Evolutionary conservation across 139 green algal genomes (phyloP).

Genomic region (Tetradesmus obliquus): DNA sequence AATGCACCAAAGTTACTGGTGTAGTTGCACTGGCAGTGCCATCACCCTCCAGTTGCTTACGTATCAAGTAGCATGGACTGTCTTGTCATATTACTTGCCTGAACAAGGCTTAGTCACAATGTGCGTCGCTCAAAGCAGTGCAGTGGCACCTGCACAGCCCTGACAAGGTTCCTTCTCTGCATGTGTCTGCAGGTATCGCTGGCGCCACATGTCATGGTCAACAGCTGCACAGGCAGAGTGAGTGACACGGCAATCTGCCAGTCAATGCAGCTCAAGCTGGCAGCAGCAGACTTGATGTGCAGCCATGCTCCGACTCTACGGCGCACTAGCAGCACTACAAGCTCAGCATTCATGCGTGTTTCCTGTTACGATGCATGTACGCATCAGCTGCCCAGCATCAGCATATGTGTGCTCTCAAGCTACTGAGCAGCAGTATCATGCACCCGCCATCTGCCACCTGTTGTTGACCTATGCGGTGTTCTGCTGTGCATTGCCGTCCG

Average conservation of each 20-base stretch:
- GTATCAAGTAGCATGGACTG: too few species aligned
- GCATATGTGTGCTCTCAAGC: neutral
- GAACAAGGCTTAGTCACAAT: neutral
- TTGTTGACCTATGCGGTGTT: neutral
- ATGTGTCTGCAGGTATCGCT: neutral
- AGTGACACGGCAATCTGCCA: neutral
- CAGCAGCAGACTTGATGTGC: neutral
- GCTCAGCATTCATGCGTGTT: neutral
- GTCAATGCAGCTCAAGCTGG: neutral
- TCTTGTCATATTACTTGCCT: neutral
- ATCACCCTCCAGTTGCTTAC: too few species aligned
- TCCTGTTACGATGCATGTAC: neutral
- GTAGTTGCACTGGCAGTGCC: too few species aligned
- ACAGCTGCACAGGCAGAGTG: slow-evolving; percentile 50
- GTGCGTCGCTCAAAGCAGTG: neutral
- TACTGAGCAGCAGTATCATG: too few species aligned
- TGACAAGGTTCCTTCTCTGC: neutral
- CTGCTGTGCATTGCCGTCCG: neutral
- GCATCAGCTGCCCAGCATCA: neutral
- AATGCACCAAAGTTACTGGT: neutral
- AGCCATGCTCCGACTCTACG: too few species aligned
- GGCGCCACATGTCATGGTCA: slow-evolving; percentile 49
- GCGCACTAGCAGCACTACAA: too few species aligned
- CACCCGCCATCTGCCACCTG: neutral
- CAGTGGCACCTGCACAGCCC: neutral